Base-by-base conservation (phyloP, 257 asterid species). In the Solanum pinnatisectum region DNA sequence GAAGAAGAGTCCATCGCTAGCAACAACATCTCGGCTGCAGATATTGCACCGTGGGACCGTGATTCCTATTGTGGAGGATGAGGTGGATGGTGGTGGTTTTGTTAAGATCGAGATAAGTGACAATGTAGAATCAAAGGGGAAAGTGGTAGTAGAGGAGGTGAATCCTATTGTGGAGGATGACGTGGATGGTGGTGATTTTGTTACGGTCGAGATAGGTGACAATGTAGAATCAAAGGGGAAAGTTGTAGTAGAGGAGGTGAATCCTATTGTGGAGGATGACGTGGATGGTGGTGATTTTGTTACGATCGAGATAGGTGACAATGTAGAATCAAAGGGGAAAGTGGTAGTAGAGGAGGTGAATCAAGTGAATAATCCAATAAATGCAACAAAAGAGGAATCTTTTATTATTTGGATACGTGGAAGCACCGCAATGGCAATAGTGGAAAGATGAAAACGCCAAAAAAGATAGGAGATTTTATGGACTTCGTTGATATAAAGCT, bases 221-320 rank as follows among this genome's bases (percentile, higher is more conserved):
- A 23, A 77, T 14, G 16, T n/a, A 36, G 56, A 22, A 22, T 20
- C 83, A 74, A 14, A 16, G n/a, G 16, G n/a, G 52, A 23, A 6
- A 74, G 83, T 74, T 32, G 20, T 11, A 74, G 30, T 37, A 40
- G 84, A 77, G 22, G 59, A 77, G 52, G 49, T 85, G 82, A 70
- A 68, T 18, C 46, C 59, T 77, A 5, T 77, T 46, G 3, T 77
- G 84, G 60, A 77, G 60, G 59, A 73, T 36, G 82, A 20, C 2
- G 9, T 73, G 27, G 81, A 73, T 6, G 14, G 12, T 10, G 35
- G 16, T 77, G 84, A 77, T 6, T 39, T 77, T 39, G 56, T 39
- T 39, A 40, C 30, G 11, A 39, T 77, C 15, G 35, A 39, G 12
- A 39, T 77, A 39, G 60, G 9, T 77, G 84, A 77, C 20, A 39